These are phyloP conservation scores for Polytrichum commune DNA, from an alignment of 225 moss, liverwort and hornwort species.

Conservation along the genomic window DNA sequence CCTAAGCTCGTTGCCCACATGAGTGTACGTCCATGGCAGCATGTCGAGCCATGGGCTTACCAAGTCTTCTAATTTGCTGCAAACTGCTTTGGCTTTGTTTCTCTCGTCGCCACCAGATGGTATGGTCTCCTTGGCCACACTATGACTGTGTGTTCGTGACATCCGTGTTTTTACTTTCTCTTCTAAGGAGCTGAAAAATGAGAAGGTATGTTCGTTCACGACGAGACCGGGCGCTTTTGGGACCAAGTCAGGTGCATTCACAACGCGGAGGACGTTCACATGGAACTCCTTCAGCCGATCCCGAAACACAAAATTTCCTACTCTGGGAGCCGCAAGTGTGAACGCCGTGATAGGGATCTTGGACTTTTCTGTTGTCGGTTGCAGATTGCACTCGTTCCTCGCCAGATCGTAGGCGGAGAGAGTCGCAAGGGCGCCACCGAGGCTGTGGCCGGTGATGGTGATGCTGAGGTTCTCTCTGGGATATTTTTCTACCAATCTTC, in stretches of 20 bases:
- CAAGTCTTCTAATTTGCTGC: not conserved
- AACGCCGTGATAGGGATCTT: slow-evolving; percentile 56
- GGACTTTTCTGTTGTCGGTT: slow-evolving; percentile 15
- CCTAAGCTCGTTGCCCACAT: slow-evolving; percentile 41
- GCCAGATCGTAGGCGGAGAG: slow-evolving; percentile 72
- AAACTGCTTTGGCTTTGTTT: too few relatives aligned
- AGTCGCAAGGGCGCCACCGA: slow-evolving; percentile 63
- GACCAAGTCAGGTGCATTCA: slow-evolving; percentile 43
- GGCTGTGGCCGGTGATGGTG: slow-evolving; percentile 72
- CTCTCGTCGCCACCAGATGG: too few relatives aligned
- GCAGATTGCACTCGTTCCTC: not conserved
- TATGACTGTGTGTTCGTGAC: too few relatives aligned
- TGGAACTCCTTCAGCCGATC: slow-evolving; percentile 40
- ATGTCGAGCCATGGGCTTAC: slow-evolving; percentile 31
- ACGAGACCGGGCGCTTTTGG: slow-evolving; percentile 47
- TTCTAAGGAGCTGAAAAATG: slow-evolving; percentile 14
- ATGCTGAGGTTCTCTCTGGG: slow-evolving; percentile 49
- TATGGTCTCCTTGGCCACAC: too few relatives aligned
- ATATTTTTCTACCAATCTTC: slow-evolving; percentile 30
- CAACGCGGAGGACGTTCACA: slow-evolving; percentile 52
- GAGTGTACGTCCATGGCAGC: slow-evolving; percentile 59
- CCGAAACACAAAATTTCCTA: slow-evolving; percentile 57
- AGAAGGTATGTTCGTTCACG: slow-evolving; percentile 27
- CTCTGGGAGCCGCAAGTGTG: slow-evolving; percentile 56
- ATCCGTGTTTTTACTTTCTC: too few relatives aligned